Percentiles rank a stretch among this genome's conserved stretches.
phyloP scores from a whole-genome alignment of 1,139 yeast species.

The Yamadazyma spencermartinsiae region DNA sequence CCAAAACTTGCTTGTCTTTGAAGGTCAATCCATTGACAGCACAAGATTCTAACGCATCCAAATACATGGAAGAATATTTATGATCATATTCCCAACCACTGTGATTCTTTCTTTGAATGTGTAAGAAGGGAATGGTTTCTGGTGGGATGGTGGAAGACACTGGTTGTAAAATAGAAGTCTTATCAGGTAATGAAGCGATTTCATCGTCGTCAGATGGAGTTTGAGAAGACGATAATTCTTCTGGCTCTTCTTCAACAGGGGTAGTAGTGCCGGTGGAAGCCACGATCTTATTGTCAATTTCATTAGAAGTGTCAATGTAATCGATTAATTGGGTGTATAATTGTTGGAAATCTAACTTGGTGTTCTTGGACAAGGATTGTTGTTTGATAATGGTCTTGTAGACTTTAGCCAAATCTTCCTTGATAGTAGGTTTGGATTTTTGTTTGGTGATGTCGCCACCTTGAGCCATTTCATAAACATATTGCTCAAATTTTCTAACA shows the following conservation, averaged over 20 bases:
- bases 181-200: constrained; percentile 79
- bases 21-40: constrained; percentile 91
- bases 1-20: constrained; percentile 83
- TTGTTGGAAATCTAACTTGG: constrained; percentile 75
- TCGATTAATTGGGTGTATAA: constrained; percentile 77
- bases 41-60: constrained; percentile 89
- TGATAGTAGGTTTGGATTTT: constrained; percentile 64
- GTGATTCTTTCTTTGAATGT: constrained; percentile 73
- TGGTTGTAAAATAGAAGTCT: constrained; percentile 66
- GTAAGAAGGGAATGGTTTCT: constrained; percentile 93
- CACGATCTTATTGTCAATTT: constrained; percentile 53
- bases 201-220: constrained; percentile 62
- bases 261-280: constrained; percentile 38
- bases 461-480: constrained; percentile 93
- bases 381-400: constrained; percentile 80
- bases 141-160: constrained; percentile 74
- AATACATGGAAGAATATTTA: constrained; percentile 70
- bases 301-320: constrained; percentile 68
- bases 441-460: constrained; percentile 83
- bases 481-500: constrained; percentile 92
- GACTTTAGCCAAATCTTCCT: constrained; percentile 81
- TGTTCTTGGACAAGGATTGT: constrained; percentile 56
- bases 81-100: constrained; percentile 89
- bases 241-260: constrained; percentile 55
- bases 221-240: constrained; percentile 20